phyloP scores from a whole-genome alignment of 2,329 filamentous ascomycete species.

The Alternaria incomplexa region DNA sequence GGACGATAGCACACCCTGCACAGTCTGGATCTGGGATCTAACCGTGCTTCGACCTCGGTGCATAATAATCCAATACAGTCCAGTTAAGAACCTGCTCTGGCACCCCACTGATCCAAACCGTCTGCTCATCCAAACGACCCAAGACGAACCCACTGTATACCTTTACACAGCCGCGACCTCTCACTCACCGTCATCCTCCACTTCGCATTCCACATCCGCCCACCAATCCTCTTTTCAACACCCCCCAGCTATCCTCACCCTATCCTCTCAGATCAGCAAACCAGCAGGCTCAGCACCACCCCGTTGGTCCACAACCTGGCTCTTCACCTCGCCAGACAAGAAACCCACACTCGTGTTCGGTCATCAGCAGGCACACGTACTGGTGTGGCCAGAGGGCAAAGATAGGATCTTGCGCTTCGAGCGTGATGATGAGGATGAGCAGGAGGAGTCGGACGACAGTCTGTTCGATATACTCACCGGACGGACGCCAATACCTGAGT shows the following conservation, averaged over 20 bases:
- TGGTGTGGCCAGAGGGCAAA: slow-evolving; percentile 52
- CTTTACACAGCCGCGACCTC: slow-evolving; percentile 39
- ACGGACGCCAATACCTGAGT: slow-evolving; percentile 49
- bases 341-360: slow-evolving; percentile 46
- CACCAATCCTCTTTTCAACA: slow-evolving; percentile 13
- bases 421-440: slow-evolving; percentile 25
- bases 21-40: slow-evolving; percentile 57
- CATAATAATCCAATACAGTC: slow-evolving; percentile 54
- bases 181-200: slow-evolving; percentile 9
- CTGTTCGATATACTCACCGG: slow-evolving; percentile 57
- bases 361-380: slow-evolving; percentile 46
- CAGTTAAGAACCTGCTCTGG: slow-evolving; percentile 53
- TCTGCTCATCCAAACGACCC: slow-evolving; percentile 52
- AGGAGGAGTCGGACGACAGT: slow-evolving; percentile 54
- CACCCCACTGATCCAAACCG: slow-evolving; percentile 46
- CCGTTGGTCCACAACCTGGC: slow-evolving; percentile 37
- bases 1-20: slow-evolving; percentile 50
- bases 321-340: slow-evolving; percentile 30
- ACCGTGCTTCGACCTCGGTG: slow-evolving; percentile 44
- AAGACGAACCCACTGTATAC: slow-evolving; percentile 50
- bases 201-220: slow-evolving; percentile 21
- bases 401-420: slow-evolving; percentile 42
- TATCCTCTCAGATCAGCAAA: slow-evolving; percentile 30
- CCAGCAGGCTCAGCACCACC: slow-evolving; percentile 25
- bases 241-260: slow-evolving; percentile 34